Percentiles rank a stretch among this genome's conserved stretches.
These are phyloP conservation scores for Brassica napus DNA, from an alignment of 345 rosid genomes.

Conservation along the genomic window DNA sequence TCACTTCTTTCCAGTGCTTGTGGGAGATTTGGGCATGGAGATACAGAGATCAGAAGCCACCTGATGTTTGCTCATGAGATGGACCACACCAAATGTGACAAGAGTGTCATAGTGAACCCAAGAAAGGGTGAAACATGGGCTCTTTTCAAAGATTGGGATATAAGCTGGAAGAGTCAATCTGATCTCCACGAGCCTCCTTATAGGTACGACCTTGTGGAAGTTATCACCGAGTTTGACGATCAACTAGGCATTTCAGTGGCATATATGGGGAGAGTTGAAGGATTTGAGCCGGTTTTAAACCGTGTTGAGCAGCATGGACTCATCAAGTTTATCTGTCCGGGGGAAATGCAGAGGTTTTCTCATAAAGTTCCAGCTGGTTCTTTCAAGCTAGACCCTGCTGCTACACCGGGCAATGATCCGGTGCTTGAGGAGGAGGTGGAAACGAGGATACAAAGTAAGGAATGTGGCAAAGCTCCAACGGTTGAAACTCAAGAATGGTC, in stretches of 20 bases:
- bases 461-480: not conserved
- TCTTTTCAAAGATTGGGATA: slow-evolving; percentile 65
- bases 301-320: slow-evolving; percentile 35
- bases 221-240: slow-evolving; percentile 50
- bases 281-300: slow-evolving; percentile 58
- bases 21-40: slow-evolving; percentile 55
- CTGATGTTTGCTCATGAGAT: slow-evolving; percentile 68
- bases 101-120: slow-evolving; percentile 51
- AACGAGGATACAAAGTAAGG: not conserved
- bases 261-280: slow-evolving; percentile 57
- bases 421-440: not conserved
- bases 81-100: slow-evolving; percentile 19
- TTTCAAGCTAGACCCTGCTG: slow-evolving; percentile 65
- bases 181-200: slow-evolving; percentile 38
- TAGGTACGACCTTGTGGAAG: slow-evolving; percentile 62
- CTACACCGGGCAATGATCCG: slow-evolving; percentile 40
- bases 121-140: slow-evolving; percentile 81
- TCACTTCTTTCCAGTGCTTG: slow-evolving; percentile 52
- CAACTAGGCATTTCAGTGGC: slow-evolving; percentile 57
- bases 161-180: slow-evolving; percentile 35
- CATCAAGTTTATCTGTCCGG: slow-evolving; percentile 39
- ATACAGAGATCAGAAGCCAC: slow-evolving; percentile 38
- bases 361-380: slow-evolving; percentile 64
- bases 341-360: slow-evolving; percentile 61
- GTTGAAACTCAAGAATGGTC: not conserved